phyloP scores from a whole-genome alignment of 306 rosid species.

The Malus asiatica region DNA sequence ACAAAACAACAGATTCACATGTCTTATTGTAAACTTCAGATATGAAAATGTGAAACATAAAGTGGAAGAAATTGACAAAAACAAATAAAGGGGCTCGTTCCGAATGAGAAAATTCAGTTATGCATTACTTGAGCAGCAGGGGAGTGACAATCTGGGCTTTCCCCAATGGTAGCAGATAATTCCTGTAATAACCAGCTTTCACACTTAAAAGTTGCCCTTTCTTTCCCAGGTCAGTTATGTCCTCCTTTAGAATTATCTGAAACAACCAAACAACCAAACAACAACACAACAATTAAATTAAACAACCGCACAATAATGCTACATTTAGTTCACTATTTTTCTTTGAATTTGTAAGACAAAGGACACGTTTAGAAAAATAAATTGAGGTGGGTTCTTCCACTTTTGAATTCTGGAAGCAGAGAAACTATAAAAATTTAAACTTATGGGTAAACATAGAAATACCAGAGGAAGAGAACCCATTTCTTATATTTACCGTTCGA shows the following conservation, averaged over 20 bases:
- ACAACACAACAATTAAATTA: background rate
- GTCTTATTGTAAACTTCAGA: background rate
- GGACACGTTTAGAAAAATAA: background rate
- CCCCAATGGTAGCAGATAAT: slow-evolving; percentile 65
- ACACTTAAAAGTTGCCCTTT: slow-evolving; percentile 72
- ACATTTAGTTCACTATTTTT: background rate
- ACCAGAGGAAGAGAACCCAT: slow-evolving; percentile 3
- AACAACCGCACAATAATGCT: background rate
- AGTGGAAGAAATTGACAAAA: background rate
- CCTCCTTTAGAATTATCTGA: slow-evolving; percentile 86
- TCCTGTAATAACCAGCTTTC: slow-evolving; percentile 73
- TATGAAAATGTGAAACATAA: background rate
- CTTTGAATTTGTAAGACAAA: background rate
- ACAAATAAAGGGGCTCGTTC: background rate
- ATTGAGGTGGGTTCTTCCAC: background rate
- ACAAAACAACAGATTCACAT: background rate
- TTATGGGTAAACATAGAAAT: background rate
- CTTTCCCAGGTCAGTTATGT: slow-evolving; percentile 57
- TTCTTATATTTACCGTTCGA: slow-evolving; percentile 51
- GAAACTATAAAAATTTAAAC: background rate
- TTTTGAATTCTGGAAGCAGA: background rate
- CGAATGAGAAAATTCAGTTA: background rate
- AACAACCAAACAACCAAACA: slow-evolving; percentile 12
- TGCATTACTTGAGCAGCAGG: slow-evolving; percentile 63
- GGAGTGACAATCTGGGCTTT: slow-evolving; percentile 85